Base-by-base conservation (phyloP, 179 eudicot species). In the Monotropa hypopitys region DNA sequence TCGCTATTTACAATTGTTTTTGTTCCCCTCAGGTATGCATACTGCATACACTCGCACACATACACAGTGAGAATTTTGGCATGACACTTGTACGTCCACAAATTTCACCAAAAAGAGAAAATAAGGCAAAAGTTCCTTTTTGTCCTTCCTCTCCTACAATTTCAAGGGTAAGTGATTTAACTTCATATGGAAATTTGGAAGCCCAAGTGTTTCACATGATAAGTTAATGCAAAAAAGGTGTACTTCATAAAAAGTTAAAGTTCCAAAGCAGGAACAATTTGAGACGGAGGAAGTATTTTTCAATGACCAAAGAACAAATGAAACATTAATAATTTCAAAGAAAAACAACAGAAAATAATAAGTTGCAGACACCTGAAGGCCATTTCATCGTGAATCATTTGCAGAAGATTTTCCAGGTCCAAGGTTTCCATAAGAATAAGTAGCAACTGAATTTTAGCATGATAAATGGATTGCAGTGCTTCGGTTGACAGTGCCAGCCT, bases 331-430 rank as follows among this genome's bases (percentile, higher is more conserved):
- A 49, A 42, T 54, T 28, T 56, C 59, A 35, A 35, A 68, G 4
- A 38, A 13, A 77, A 18, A 70, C 59, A 21, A 15, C 28, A 4
- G 20, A 62, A 81, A 28, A 4, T 33, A 9, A 65, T 5, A 79
- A 81, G 81, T 83, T 78, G 83, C 35, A 75, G 45, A 59, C 68
- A 88, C 99, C 98, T 93, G 83, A 93, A 88, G 61, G 99, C 86
- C 72, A 82, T 85, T 76, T 88, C 96, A 85, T 95, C 97, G 32
- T 91, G 97, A 80, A 91, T 81, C 96, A 91, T 89, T 76, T 91
- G 99, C 63, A 95, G 96, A 83, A 95, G 92, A 83, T 78, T 82
- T 81, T 95, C 99, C 82, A 95, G 86, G 81, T 95, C 90, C 81
- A 95, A 77, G 62, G 97, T 86, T 87, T 93, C 97, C 32, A 93